Evolutionary conservation across 176 grass and related monocot species (phyloP), one percentile per base, ranked within the genome.

Genomic region (Microstegium vimineum): DNA sequence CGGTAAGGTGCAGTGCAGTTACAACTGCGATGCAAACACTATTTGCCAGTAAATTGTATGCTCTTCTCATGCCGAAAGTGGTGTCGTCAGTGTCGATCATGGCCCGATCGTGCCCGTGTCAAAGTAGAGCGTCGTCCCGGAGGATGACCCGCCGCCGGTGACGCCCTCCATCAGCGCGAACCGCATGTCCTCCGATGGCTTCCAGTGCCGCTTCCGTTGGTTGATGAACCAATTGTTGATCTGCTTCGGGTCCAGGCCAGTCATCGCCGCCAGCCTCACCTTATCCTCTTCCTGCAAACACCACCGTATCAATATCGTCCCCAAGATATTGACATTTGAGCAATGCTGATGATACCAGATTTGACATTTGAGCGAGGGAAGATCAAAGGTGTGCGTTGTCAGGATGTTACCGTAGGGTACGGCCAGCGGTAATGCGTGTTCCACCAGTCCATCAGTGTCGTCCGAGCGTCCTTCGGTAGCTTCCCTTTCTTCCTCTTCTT

Each of bases 211-310:
- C 75, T 99, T 99, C 76, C 96, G 57, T 63, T 99, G 96, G 87
- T 99, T 99, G 82, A 99, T 94, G 85, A 99, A 99, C 96, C 96
- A 96, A 22, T 96, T 99, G 87, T 96, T 99, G 54, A 99, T 96
- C 82, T 99, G 96, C 84, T 92, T 99, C 2, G 89, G 96, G 56
- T 96, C 91, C 1, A 99, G 84, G 1, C 93, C 93, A 0, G 96
- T 99, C 85, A 81, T 85, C 1, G 85, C 83, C 0, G 97, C 97
- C 0, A 96, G 87, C 59, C 90, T 89, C 27, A 86, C 81, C 89
- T 99, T 99, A 51, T 99, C 93, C 20, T 99, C 97, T 64, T 99
- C 97, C 97, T 99, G 73, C 46, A 20, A 66, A 3, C 1, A 10
- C 4, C 18, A 73, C 41, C 56, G 20, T 15, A 62, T 62, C 3